Conservation (phyloP, 2,329 filamentous ascomycete species). For the Oidium heveae region DNA sequence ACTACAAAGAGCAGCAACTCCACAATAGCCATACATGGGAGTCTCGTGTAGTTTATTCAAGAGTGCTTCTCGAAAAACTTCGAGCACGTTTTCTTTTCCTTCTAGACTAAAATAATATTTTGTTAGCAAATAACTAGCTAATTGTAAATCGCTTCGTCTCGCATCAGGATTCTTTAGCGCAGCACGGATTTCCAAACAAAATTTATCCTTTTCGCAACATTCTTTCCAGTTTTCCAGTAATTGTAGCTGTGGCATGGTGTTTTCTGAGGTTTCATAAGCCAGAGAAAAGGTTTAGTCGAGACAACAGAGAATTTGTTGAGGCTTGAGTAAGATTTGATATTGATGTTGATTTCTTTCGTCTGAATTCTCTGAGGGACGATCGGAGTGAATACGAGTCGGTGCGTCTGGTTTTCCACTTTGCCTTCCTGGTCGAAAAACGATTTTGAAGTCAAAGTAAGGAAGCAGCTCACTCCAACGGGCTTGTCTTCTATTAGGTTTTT, state of each 20-base stretch:
- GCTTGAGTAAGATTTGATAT: background rate
- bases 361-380: background rate
- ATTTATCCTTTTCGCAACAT: background rate
- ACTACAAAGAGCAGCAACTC: background rate
- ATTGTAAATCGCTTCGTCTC: background rate
- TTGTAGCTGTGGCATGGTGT: background rate
- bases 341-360: background rate
- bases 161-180: background rate
- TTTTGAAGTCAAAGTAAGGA: background rate
- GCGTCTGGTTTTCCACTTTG: conserved; percentile 1
- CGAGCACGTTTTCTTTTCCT: background rate
- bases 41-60: background rate
- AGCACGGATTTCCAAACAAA: background rate
- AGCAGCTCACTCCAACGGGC: background rate
- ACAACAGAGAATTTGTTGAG: background rate
- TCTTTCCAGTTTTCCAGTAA: background rate
- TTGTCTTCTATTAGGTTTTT: background rate
- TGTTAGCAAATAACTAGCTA: background rate
- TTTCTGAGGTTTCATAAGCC: background rate
- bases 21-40: background rate
- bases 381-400: background rate
- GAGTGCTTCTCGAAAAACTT: background rate
- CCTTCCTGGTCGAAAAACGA: background rate
- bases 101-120: background rate
- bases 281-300: background rate